Evolutionary conservation across 495 filamentous ascomycete species (phyloP), one percentile per base, ranked within the genome.

Genomic region (Margaritispora aquatica): DNA sequence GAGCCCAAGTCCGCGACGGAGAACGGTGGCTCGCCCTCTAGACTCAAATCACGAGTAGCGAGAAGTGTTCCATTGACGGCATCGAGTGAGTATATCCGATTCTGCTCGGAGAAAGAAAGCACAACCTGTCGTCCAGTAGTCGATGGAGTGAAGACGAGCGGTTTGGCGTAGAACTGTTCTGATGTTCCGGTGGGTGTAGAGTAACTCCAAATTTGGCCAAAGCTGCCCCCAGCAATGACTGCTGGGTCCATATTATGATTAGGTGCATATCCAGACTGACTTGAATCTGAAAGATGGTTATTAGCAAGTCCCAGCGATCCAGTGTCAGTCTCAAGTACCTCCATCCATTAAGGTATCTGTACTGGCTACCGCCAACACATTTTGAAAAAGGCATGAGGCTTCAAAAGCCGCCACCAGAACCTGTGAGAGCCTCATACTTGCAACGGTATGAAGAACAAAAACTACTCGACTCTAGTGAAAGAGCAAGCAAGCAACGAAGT

Each of bases 201-300:
- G 58, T 10, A 68, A 55, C 38, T 26, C 68, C 67, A 77, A 13
- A 70, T 64, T 19, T 65, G 54, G 24, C 71, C 70, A 56, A 73
- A 73, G 29, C 62, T 64, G 8, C 68, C 21, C 9, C 67, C 67
- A 24, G 55, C 64, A 20, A 77, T 65, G 27, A 75, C 64, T 19
- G 65, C 62, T 13, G 74, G 74, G 59, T 77, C 71, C 68, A 77
- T 76, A 46, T 77, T 77, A 55, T 76, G 71, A 60, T 74, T 74
- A 23, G 70, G 68, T 11, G 73, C 66, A 61, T 77, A 77, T 8
- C 73, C 72, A 17, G 72, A 71, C 56, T 74, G 74, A 8, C 63
- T 58, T 27, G 63, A 59, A 61, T 76, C 74, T 49, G 26, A 19
- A 54, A 24, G 15, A 54, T 22, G n/a, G n/a, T n/a, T 19, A 23